Conservation (phyloP, 306 rosid genomes). For the Coriaria nepalensis region DNA sequence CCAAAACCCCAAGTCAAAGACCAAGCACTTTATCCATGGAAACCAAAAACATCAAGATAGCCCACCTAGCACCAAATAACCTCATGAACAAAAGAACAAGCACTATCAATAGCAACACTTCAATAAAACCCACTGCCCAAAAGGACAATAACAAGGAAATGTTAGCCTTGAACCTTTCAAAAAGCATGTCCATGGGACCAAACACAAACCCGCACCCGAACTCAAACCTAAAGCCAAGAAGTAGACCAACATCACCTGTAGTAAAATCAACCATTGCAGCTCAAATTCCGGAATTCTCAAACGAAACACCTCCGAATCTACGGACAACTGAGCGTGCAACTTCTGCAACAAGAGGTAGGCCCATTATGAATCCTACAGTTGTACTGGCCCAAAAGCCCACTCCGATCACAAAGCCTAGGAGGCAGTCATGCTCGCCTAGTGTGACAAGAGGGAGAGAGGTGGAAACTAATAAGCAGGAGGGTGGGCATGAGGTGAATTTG, state of each 20-base stretch:
- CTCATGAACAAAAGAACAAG: conserved; percentile 6
- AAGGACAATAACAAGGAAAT: conserved; percentile 18
- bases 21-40: conserved; percentile 9
- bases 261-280: conserved; percentile 29
- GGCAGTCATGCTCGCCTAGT: conserved; percentile 53
- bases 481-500: conserved; percentile 12
- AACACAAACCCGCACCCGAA: conserved; percentile 13
- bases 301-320: conserved; percentile 46
- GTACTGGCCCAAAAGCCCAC: conserved; percentile 12
- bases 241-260: conserved; percentile 37
- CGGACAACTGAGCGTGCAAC: conserved; percentile 37
- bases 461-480: conserved; percentile 15
- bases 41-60: conserved; percentile 15
- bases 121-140: conserved; percentile 12
- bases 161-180: conserved; percentile 19
- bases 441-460: conserved; percentile 32
- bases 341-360: conserved; percentile 41
- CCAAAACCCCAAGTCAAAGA: conserved; percentile 33
- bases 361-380: conserved; percentile 9
- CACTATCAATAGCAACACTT: not conserved
- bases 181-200: conserved; percentile 14
- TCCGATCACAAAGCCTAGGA: conserved; percentile 13
- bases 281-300: conserved; percentile 27
- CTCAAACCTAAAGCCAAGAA: conserved; percentile 14
- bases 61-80: not conserved